These are phyloP conservation scores for Neophaeococcomyces mojaviensis DNA, from an alignment of 2,329 filamentous ascomycete species.

Conservation along the genomic window DNA sequence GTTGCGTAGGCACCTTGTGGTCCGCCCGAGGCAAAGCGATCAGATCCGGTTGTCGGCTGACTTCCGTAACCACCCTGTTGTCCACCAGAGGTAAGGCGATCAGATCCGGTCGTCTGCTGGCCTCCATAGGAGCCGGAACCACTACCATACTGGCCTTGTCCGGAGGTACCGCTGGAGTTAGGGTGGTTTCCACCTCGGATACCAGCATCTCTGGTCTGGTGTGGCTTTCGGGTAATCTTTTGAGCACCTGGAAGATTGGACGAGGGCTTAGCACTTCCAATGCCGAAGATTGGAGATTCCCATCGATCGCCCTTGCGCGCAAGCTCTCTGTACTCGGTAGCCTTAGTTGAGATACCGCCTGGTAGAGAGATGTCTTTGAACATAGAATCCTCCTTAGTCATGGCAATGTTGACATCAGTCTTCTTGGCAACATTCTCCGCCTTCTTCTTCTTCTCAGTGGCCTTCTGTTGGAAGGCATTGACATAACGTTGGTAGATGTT, in stretches of 20 bases:
- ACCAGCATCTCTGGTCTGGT: slow-evolving; percentile 36
- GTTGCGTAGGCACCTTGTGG: neutral
- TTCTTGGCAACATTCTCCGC: slow-evolving; percentile 53
- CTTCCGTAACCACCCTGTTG: too few species aligned
- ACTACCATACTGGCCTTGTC: slow-evolving; percentile 8
- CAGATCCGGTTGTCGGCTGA: too few species aligned
- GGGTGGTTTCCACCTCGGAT: slow-evolving; percentile 25
- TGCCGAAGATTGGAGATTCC: slow-evolving; percentile 89
- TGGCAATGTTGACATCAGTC: slow-evolving; percentile 72
- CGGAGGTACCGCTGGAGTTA: slow-evolving; percentile 10
- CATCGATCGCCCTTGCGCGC: slow-evolving; percentile 83
- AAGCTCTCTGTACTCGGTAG: slow-evolving; percentile 84
- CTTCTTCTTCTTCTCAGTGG: slow-evolving; percentile 72
- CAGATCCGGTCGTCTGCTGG: neutral
- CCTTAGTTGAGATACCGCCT: slow-evolving; percentile 84
- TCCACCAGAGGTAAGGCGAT: too few species aligned
- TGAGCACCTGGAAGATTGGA: slow-evolving; percentile 57
- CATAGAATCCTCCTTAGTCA: slow-evolving; percentile 82
- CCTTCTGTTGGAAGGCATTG: slow-evolving; percentile 63
- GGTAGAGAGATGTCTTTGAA: slow-evolving; percentile 84
- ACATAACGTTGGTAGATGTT: slow-evolving; percentile 86
- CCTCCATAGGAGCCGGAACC: neutral
- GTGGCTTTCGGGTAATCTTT: slow-evolving; percentile 53
- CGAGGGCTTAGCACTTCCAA: slow-evolving; percentile 69
- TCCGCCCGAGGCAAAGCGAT: neutral